Conservation (phyloP, 2,329 filamentous ascomycete species). For the Colletotrichum abscissum region DNA sequence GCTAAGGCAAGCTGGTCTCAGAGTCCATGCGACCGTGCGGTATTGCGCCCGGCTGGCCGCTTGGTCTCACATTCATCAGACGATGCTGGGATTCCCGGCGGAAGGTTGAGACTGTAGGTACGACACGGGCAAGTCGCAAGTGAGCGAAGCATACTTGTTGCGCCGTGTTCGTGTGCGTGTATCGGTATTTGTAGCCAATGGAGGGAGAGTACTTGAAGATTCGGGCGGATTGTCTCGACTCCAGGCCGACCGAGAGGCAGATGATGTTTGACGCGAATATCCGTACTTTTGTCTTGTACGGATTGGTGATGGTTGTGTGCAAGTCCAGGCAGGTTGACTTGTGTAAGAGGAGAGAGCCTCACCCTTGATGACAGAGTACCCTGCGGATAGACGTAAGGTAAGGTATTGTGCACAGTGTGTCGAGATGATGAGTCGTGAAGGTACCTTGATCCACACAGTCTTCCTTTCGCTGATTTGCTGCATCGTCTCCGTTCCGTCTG, state of each 20-base stretch:
- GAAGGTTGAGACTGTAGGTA: slow-evolving; percentile 19
- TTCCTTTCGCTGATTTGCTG: not conserved
- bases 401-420: not conserved
- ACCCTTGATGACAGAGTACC: not conserved
- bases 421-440: not conserved
- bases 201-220: not conserved
- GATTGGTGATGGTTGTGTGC: not conserved
- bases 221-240: not conserved
- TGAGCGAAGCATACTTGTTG: slow-evolving; percentile 6
- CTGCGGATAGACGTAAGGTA: too few relatives aligned
- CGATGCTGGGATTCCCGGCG: slow-evolving; percentile 8
- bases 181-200: not conserved
- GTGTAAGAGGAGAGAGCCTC: not conserved
- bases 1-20: slow-evolving; percentile 24
- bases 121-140: not conserved
- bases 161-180: not conserved
- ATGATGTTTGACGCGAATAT: not conserved
- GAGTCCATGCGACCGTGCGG: slow-evolving; percentile 19
- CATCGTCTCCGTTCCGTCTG: not conserved
- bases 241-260: not conserved
- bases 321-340: not conserved
- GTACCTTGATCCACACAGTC: not conserved
- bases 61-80: slow-evolving; percentile 18
- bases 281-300: not conserved
- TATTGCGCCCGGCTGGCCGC: not conserved